These are phyloP conservation scores for Chaetoceros tenuissimus DNA, from an alignment of 108 stramenopile species.

Conservation along the genomic window DNA sequence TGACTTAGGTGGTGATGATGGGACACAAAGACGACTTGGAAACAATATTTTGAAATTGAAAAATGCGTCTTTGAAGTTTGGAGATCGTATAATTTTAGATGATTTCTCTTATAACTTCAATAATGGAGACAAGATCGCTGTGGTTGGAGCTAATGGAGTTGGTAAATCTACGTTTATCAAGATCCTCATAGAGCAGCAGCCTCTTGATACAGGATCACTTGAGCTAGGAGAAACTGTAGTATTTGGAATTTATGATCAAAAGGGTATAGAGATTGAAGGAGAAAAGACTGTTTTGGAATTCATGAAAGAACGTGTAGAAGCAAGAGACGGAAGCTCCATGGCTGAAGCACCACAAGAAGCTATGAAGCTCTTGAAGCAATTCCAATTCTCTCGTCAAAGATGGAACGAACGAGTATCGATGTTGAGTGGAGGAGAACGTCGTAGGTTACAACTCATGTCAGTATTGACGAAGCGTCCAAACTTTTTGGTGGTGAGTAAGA, in stretches of 20 bases:
- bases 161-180: slow-evolving; percentile 68
- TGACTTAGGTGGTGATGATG: slow-evolving; percentile 24
- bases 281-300: slow-evolving; percentile 53
- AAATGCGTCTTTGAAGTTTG: slow-evolving; percentile 58
- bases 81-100: slow-evolving; percentile 52
- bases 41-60: slow-evolving; percentile 54
- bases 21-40: slow-evolving; percentile 38
- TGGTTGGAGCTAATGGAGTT: slow-evolving; percentile 77
- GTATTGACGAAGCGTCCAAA: slow-evolving; percentile 67
- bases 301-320: slow-evolving; percentile 59
- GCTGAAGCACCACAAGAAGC: slow-evolving; percentile 64
- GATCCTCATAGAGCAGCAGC: slow-evolving; percentile 47
- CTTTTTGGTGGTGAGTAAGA: slow-evolving; percentile 44
- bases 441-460: slow-evolving; percentile 68
- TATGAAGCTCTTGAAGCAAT: slow-evolving; percentile 56
- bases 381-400: slow-evolving; percentile 57
- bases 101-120: slow-evolving; percentile 80
- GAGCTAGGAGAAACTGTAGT: slow-evolving; percentile 76
- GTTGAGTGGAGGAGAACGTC: slow-evolving; percentile 74
- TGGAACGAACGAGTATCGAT: slow-evolving; percentile 68
- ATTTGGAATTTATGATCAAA: slow-evolving; percentile 77
- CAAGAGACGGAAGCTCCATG: slow-evolving; percentile 2
- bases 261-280: slow-evolving; percentile 50
- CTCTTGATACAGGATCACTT: slow-evolving; percentile 43
- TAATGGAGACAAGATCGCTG: slow-evolving; percentile 67